These are phyloP conservation scores for Beauveria australis DNA, from an alignment of 2,329 filamentous ascomycete genomes.

Conservation along the genomic window DNA sequence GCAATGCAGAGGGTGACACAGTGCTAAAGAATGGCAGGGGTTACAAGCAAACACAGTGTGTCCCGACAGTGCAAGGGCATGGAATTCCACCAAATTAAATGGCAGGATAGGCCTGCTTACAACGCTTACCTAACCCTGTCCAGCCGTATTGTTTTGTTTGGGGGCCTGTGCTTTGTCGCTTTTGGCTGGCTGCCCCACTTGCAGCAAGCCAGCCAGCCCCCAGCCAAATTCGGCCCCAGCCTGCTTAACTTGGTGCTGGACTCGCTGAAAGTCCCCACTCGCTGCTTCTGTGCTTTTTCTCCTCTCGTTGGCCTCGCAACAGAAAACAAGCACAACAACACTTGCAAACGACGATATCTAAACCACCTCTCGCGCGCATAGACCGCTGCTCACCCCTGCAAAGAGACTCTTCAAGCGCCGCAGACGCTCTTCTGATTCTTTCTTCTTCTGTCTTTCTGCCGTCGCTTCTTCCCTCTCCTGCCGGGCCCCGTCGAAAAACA, in stretches of 20 bases:
- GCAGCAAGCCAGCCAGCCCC: conserved; percentile 5
- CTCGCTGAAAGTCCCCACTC: not conserved
- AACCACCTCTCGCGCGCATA: conserved; percentile 21
- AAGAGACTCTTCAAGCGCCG: conserved; percentile 7
- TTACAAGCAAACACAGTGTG: conserved; percentile 8
- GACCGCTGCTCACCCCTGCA: conserved; percentile 14
- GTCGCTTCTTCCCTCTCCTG: conserved; percentile 2
- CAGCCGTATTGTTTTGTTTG: conserved; percentile 14
- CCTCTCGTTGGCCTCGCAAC: conserved; percentile 37
- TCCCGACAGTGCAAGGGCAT: conserved; percentile 1
- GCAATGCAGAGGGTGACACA: not conserved
- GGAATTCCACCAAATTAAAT: conserved; percentile 20
- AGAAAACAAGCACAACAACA: conserved; percentile 35
- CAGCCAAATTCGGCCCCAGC: not conserved
- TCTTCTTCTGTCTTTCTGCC: conserved; percentile 6
- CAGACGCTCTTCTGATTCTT: conserved; percentile 11
- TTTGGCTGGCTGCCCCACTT: not conserved
- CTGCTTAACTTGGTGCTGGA: not conserved
- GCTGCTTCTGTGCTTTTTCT: conserved; percentile 21
- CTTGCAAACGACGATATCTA: conserved; percentile 20
- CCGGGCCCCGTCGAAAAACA: conserved; percentile 13
- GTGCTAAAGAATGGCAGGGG: not conserved
- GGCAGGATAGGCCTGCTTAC: conserved; percentile 16
- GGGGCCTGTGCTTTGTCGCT: not conserved
- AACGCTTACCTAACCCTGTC: conserved; percentile 18